Base-by-base conservation (phyloP, 2,329 filamentous ascomycete genomes). In the Teratosphaeria nubilosa region DNA sequence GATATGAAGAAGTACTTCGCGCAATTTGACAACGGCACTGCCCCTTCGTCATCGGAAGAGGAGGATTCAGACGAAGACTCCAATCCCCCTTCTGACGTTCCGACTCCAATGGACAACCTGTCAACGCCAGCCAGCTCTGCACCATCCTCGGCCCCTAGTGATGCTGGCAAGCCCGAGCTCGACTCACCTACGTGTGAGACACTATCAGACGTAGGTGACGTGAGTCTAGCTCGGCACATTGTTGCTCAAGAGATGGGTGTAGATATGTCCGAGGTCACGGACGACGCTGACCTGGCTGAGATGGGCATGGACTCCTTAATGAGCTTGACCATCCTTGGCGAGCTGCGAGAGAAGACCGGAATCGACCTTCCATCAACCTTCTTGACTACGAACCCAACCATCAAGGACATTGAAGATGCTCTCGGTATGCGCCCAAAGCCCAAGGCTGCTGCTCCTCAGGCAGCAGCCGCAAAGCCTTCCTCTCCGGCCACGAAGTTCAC, bases 361-460 rank as follows among this genome's bases (percentile, higher is more conserved):
- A 68, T 77, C 51, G 77, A 80, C 58, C 73, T 80, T 51, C 76
- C 78, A 9, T 76, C 76, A 4, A 78, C 76, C 61, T 81, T 87
- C 58, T 77, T 88, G 55, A 77, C 80, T 14, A 77, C 80, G 63
- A 85, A 86, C 68, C 77, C 81, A 10, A 83, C 82, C 2, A 81
- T 87, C 54, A 81, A 83, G 64, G 82, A 86, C 61, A 83, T 87
- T 58, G 85, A 87, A 70, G 81, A 80, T 58, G 80, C 81, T 37
- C 80, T 88, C 2, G 85, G 83, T 56, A 79, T 79, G 77, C 75
- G 76, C 58, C 73, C 75, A 32, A 74, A 75, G 65, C 65, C 72
- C 6, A 73, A 73, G 68, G 67, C 71, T 56, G 63, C 67, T 52
- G 56, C 63, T 32, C 54, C 64, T 37, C 62, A 62, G 57, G 57